Evolutionary conservation across 352 stramenopile species (phyloP).

Genomic region (Globisporangium echinulatum): DNA sequence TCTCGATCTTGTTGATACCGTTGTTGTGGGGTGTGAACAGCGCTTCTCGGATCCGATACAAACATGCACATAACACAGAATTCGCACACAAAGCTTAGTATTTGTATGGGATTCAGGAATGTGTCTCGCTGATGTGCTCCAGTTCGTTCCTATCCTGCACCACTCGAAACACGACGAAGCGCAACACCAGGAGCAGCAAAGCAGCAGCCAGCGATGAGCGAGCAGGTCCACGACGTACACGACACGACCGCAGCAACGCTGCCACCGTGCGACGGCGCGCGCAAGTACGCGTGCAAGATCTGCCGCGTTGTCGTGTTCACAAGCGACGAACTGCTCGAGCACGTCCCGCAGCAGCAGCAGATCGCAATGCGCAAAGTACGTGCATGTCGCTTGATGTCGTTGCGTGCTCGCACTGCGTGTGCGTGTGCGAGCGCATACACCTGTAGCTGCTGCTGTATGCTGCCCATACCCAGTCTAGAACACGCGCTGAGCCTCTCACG

Average conservation of each 20-base stretch:
- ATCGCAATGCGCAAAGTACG: conserved; percentile 51
- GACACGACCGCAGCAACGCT: not conserved
- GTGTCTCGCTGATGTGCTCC: no score
- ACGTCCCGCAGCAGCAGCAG: conserved; percentile 58
- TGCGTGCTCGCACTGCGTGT: not conserved
- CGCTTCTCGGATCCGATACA: no score
- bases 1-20: no score
- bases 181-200: no score
- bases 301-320: conserved; percentile 68
- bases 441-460: not conserved
- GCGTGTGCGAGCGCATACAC: not conserved
- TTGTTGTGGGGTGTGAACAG: no score
- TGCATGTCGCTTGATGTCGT: no score
- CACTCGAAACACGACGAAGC: no score
- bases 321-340: conserved; percentile 41
- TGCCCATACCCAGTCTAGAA: no score
- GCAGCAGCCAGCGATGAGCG: not conserved
- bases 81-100: no score
- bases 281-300: conserved; percentile 61
- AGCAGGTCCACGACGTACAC: conserved; percentile 11
- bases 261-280: conserved; percentile 6
- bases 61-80: no score
- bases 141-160: no score
- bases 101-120: no score
- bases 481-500: not conserved